Conservation (phyloP, 768 basidiomycete species). For the Tulasnella sp. region DNA sequence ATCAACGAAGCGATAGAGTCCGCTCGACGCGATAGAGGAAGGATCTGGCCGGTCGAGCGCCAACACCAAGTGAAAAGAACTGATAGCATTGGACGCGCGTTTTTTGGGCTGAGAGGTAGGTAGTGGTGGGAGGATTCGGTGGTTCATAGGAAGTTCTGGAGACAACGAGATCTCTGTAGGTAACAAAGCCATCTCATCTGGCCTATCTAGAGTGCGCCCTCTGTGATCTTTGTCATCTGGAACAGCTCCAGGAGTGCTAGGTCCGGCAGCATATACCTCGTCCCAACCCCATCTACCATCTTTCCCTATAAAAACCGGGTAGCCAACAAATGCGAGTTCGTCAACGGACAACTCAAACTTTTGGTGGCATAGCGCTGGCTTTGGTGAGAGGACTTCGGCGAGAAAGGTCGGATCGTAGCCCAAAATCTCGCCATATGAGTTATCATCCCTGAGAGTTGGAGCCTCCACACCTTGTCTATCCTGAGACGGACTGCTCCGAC, state of each 20-base stretch:
- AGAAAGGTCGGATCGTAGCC: constrained; percentile 75
- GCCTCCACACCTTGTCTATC: constrained; percentile 27
- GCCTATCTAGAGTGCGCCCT: constrained; percentile 9
- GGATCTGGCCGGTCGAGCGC: constrained; percentile 87
- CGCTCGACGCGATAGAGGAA: constrained; percentile 69
- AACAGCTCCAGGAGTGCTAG: constrained; percentile 13
- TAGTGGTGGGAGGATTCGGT: neutral
- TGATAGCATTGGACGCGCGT: constrained; percentile 40
- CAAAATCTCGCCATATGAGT: constrained; percentile 39
- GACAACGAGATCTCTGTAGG: neutral
- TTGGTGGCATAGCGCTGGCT: constrained; percentile 74
- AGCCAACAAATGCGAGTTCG: constrained; percentile 85
- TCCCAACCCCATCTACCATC: constrained; percentile 60
- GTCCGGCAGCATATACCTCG: constrained; percentile 24
- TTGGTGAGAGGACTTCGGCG: constrained; percentile 68
- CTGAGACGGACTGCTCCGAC: constrained; percentile 42
- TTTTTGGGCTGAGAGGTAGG: neutral
- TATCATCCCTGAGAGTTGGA: constrained; percentile 25
- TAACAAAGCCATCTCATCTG: neutral
- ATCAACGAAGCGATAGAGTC: constrained; percentile 70
- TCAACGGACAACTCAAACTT: constrained; percentile 90
- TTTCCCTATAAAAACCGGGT: constrained; percentile 74
- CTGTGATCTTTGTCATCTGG: constrained; percentile 16
- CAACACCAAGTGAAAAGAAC: constrained; percentile 67
- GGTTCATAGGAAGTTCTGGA: neutral